Evolutionary conservation across 2,329 filamentous ascomycete species (phyloP), one percentile per base, ranked within the genome.

Genomic region (Hymenoscyphus fructigenus): DNA sequence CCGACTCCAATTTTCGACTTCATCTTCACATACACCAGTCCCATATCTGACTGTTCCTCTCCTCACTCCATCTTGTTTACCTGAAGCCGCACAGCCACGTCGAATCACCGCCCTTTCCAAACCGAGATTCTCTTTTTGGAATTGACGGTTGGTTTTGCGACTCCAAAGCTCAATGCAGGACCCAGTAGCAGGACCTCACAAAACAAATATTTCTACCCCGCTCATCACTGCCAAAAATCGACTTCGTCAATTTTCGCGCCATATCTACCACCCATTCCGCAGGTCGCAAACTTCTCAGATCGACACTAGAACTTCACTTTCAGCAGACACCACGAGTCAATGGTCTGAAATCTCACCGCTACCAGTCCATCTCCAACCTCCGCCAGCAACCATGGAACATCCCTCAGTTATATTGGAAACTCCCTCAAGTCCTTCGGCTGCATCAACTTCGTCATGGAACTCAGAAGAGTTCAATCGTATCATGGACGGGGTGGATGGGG

Each of bases 401-500:
- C 20, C 47, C 20, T 53, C 20, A 12, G 3, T 38, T 38, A 38
- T 38, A 17, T 15, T 17, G 17, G 36, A 38, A 15, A 14, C 47
- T 12, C 47, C 47, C 23, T 53, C 20, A 14, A 53, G 47, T 53
- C 47, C 59, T 36, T 53, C 44, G 23, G 17, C 28, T 50, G 15
- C 15, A 4, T 44, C 44, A 23, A 38, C 41, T 36, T 55, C 47
- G 15, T 53, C 47, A 14, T 53, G 47, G 47, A 56, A 63, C 34
- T 62, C 65, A 15, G 59, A 56, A 5, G 44, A 59, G 53, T 65
- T 65, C 4, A 62, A 38, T 44, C 60, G 59, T 29, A 62, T 65
- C 38, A 72, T 74, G 72, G 75, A 76, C 60, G 74, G 74, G 55
- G 62, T 71, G 70, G 75, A 76, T 62, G 74, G 74, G 53, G 61